Evolutionary conservation across 179 eudicot genomes (phyloP), one percentile per base, ranked within the genome.

Genomic region (Pouteria campechiana): DNA sequence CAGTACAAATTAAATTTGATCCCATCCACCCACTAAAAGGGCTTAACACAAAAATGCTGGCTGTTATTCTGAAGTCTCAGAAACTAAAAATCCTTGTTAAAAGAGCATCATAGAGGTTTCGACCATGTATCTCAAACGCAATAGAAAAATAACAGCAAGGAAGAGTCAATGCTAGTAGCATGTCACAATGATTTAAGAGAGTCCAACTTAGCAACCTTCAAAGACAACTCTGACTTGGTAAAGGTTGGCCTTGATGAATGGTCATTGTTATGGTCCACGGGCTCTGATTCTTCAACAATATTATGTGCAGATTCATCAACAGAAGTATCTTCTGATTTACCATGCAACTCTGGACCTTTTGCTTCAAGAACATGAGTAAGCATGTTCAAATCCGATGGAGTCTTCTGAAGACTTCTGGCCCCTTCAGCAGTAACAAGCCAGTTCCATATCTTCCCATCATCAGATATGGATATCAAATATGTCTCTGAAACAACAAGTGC

Each of bases 391-490:
- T 52, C 55, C 54, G 50, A 40, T 27, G 30, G 52, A 46, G 70
- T 80, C 54, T 70, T 77, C 24, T 70, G 51, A 46, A 50, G 48
- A 60, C 68, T 64, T 32, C 64, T 69, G 38, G 79, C 49, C 37
- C 72, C 80, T 73, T 90, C 98, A 51, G 84, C 69, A 45, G 94
- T 70, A 36, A 90, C 52, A 52, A 86, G 94, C 98, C 98, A 90
- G 46, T 82, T 87, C 98, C 98, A 90, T 46, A 90, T 68, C 55
- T 75, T 90, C 35, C 98, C 98, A 65, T 90, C 98, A 63, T 90
- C 96, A 55, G 98, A 72, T 51, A 90, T 70, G 40, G 94, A 76
- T 59, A 87, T 44, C 66, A 90, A 58, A 69, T 77, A 82, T 41
- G 75, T 73, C 58, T 83, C 86, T 17, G 94, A 79, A 48, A 80